phyloP scores from a whole-genome alignment of 768 basidiomycete species.

The Dictyophora rubrovolvata region DNA sequence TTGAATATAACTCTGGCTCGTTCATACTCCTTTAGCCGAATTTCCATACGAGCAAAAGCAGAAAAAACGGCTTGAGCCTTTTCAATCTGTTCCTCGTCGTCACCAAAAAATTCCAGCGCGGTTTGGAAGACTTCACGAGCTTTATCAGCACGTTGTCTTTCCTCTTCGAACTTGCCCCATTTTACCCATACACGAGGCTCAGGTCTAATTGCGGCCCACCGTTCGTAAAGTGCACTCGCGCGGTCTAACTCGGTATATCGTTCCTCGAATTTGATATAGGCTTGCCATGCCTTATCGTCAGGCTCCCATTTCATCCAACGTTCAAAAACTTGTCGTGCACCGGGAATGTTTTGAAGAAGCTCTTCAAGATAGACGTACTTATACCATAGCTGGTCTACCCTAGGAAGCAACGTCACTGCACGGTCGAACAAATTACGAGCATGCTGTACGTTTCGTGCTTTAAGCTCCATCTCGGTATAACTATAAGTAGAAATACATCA shows the following conservation, averaged over 20 bases:
- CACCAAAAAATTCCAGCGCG: slow-evolving; percentile 81
- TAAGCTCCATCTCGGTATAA: slow-evolving; percentile 88
- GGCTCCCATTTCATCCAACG: slow-evolving; percentile 99
- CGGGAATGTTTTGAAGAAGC: slow-evolving; percentile 88
- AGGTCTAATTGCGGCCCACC: slow-evolving; percentile 67
- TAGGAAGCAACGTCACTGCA: slow-evolving; percentile 90
- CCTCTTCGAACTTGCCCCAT: slow-evolving; percentile 59
- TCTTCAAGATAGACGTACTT: slow-evolving; percentile 99
- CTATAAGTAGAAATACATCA: background rate
- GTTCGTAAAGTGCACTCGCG: slow-evolving; percentile 86
- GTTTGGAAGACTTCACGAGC: slow-evolving; percentile 85
- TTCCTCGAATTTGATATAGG: slow-evolving; percentile 97
- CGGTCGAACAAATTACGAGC: slow-evolving; percentile 95
- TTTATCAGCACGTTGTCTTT: slow-evolving; percentile 51
- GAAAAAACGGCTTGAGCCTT: slow-evolving; percentile 87
- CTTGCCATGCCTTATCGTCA: slow-evolving; percentile 99
- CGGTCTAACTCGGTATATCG: slow-evolving; percentile 87
- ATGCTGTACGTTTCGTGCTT: slow-evolving; percentile 94
- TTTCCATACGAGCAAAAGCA: slow-evolving; percentile 97
- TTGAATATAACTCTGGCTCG: slow-evolving; percentile 97
- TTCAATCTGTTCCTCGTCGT: slow-evolving; percentile 81
- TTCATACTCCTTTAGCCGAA: slow-evolving; percentile 89
- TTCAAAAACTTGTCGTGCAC: slow-evolving; percentile 95
- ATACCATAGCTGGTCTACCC: slow-evolving; percentile 98
- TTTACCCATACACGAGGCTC: slow-evolving; percentile 56